Evolutionary conservation across 768 basidiomycete species (phyloP).

Genomic region (Tulasnella sp.): DNA sequence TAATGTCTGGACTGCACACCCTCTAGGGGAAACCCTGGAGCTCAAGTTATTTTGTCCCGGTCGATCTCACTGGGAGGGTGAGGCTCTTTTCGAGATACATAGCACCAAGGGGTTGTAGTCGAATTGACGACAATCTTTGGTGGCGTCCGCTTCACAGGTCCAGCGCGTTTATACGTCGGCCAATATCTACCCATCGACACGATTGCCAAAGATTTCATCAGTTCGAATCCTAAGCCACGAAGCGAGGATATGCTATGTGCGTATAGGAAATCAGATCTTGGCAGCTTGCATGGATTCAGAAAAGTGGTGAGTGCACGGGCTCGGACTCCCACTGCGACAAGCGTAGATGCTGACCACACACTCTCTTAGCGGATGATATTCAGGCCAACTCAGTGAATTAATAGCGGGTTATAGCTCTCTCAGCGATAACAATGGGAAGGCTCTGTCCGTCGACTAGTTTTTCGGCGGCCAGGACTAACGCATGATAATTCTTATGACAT

Average conservation of each 20-base stretch:
- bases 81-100: neutral
- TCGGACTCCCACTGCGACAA: neutral
- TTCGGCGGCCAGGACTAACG: too few species aligned
- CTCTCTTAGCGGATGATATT: neutral
- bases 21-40: neutral
- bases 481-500: too few species aligned
- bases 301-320: neutral
- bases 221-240: neutral
- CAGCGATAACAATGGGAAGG: too few species aligned
- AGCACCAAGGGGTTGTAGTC: too few species aligned
- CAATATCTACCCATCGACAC: neutral
- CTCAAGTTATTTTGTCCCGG: neutral
- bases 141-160: neutral
- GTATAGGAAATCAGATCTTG: neutral
- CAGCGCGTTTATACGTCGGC: neutral
- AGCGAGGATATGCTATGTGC: neutral
- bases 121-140: too few species aligned
- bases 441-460: too few species aligned
- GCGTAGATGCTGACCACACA: neutral
- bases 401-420: too few species aligned
- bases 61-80: neutral
- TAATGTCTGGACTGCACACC: neutral
- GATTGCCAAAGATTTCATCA: neutral
- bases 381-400: neutral
- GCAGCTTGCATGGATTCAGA: neutral